Percentiles rank a stretch among this genome's conserved stretches.
These are phyloP conservation scores for Rubia balearica DNA, from an alignment of 305 asterid species.

Conservation along the genomic window DNA sequence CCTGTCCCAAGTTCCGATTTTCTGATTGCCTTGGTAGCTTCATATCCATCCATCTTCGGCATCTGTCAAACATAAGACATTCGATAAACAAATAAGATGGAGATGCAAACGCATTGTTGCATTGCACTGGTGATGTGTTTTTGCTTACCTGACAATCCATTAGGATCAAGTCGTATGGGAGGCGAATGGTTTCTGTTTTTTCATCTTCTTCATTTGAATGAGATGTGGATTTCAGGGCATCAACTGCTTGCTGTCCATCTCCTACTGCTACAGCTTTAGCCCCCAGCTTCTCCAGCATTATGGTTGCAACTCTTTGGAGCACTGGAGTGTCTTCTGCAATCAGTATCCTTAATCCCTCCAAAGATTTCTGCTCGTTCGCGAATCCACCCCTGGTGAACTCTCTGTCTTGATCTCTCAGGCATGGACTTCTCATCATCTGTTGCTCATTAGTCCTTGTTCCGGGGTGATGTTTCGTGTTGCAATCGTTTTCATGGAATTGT, in stretches of 20 bases:
- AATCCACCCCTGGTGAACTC: slow-evolving; percentile 23
- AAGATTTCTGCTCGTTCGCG: slow-evolving; percentile 34
- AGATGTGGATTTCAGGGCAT: slow-evolving; percentile 36
- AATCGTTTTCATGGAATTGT: slow-evolving; percentile 26
- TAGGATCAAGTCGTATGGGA: slow-evolving; percentile 65
- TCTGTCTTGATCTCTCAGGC: slow-evolving; percentile 21
- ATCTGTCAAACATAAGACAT: slow-evolving; percentile 35
- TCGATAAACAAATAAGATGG: neutral
- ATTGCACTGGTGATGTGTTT: neutral
- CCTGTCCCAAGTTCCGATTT: slow-evolving; percentile 52
- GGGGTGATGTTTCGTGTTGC: slow-evolving; percentile 6
- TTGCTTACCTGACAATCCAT: slow-evolving; percentile 93
- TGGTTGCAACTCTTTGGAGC: slow-evolving; percentile 84
- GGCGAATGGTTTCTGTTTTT: slow-evolving; percentile 14
- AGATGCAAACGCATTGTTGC: neutral
- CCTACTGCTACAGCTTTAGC: slow-evolving; percentile 74
- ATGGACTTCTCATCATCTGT: slow-evolving; percentile 12
- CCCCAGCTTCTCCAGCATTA: slow-evolving; percentile 88
- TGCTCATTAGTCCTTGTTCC: slow-evolving; percentile 20
- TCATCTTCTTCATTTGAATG: slow-evolving; percentile 28
- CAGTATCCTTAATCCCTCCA: slow-evolving; percentile 60
- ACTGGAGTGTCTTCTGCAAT: slow-evolving; percentile 88
- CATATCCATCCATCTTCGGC: slow-evolving; percentile 98
- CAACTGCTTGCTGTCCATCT: slow-evolving; percentile 75
- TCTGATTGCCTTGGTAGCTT: slow-evolving; percentile 83